Conservation (phyloP, 768 basidiomycete species). For the Lactifluus subvellereus region DNA sequence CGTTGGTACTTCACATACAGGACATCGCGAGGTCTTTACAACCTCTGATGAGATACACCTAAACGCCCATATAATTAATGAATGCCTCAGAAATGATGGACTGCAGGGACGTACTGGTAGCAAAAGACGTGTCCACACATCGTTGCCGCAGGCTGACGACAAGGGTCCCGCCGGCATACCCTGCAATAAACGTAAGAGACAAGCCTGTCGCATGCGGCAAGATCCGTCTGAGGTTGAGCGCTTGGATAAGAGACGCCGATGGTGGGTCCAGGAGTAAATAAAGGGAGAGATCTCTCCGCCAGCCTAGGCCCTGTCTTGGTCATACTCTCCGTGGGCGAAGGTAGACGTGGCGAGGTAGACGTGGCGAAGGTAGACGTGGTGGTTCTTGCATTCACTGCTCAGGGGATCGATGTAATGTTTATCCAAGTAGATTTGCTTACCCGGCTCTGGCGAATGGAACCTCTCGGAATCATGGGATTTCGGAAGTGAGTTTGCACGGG, state of each 20-base stretch:
- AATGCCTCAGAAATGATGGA: neutral
- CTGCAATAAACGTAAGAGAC: constrained; percentile 38
- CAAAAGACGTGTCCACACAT: constrained; percentile 64
- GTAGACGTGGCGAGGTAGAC: no score
- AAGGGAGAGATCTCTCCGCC: neutral
- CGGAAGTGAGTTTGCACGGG: constrained; percentile 1
- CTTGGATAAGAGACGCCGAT: neutral
- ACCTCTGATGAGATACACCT: constrained; percentile 53
- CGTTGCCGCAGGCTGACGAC: constrained; percentile 49
- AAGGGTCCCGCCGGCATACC: constrained; percentile 43
- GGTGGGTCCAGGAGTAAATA: neutral
- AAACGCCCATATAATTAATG: constrained; percentile 9
- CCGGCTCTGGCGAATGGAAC: constrained; percentile 1
- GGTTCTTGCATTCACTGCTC: neutral
- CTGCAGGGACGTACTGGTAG: constrained; percentile 37
- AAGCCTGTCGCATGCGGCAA: constrained; percentile 7
- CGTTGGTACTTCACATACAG: constrained; percentile 46
- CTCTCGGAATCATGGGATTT: constrained; percentile 5
- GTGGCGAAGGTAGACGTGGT: constrained; percentile 1
- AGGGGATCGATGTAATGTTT: neutral
- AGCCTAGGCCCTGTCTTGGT: neutral
- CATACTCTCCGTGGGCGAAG: neutral
- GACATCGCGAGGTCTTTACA: constrained; percentile 43
- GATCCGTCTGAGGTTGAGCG: neutral
- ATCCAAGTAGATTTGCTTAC: neutral